Evolutionary conservation across 306 rosid genomes (phyloP), one percentile per base, ranked within the genome.

Genomic region (Corylus americana): DNA sequence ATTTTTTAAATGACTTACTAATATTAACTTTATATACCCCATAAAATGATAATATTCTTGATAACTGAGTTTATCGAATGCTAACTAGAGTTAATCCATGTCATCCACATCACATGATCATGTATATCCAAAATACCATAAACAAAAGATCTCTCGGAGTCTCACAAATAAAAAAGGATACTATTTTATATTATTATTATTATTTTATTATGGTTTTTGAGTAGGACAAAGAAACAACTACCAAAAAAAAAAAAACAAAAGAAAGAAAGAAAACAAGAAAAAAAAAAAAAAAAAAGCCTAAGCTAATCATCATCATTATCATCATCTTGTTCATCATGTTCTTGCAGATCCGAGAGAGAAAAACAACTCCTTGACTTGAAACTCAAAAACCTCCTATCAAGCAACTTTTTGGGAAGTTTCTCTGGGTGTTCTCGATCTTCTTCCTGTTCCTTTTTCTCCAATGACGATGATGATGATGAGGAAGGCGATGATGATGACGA

Each of bases 301-400:
- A 35, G 79, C 71, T 68, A 78, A 63, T 77, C 77, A 64, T 49
- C 71, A 74, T 78, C 80, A 25, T 82, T 55, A 62, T 86, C 83
- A 49, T 88, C 87, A 69, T 89, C 87, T 18, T 76, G 85, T 42
- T 81, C 85, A 25, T 85, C 80, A 47, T 83, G 89, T 58, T 88
- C 92, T 71, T 90, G 93, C 74, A 94, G 92, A 94, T 94, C 97
- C 57, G 97, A 87, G 0, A 95, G 94, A 58, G 97, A 91, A 53
- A 88, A 91, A 67, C 92, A 88, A 74, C 94, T 90, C 74, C 87
- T 90, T 1, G 92, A 61, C 73, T 90, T 94, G 83, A 94, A 87
- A 77, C 90, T 89, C 55, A 87, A 75, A 3, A 88, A 80, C 80
- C 91, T 90, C 78, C 73, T 50, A 7, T 83, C 82, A 7, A 71